A percentile compares a stretch with the other conserved stretches of the same genome.
phyloP scores from a whole-genome alignment of 1,139 yeast genomes.

The Nadsonia starkeyi-henricii region DNA sequence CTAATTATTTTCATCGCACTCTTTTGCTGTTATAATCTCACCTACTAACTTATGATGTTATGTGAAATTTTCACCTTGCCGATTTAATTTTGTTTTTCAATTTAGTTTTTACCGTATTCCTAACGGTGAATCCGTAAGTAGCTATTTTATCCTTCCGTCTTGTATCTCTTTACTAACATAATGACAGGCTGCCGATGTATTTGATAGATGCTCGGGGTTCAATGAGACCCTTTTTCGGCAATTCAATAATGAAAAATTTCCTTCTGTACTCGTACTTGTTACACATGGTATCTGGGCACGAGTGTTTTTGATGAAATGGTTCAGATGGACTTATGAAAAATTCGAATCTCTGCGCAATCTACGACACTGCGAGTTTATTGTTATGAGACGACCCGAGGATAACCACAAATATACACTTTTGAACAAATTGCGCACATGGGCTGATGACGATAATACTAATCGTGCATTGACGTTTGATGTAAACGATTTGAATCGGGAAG shows the following conservation, averaged over 20 bases:
- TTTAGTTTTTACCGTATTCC: conserved; percentile 66
- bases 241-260: conserved; percentile 53
- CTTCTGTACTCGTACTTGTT: conserved; percentile 63
- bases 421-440: conserved; percentile 24
- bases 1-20: conserved; percentile 2
- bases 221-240: conserved; percentile 77
- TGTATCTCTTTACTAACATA: background rate
- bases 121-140: conserved; percentile 62
- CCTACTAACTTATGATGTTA: background rate
- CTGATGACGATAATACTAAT: conserved; percentile 15
- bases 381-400: conserved; percentile 46
- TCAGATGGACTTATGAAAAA: conserved; percentile 79
- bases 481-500: background rate
- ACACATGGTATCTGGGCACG: conserved; percentile 93
- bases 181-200: conserved; percentile 63
- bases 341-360: conserved; percentile 72
- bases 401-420: conserved; percentile 18
- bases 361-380: conserved; percentile 69
- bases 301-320: conserved; percentile 85
- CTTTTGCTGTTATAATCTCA: background rate
- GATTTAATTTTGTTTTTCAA: conserved; percentile 3
- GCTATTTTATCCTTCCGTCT: background rate
- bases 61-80: background rate
- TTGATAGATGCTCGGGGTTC: conserved; percentile 78
- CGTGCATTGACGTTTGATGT: conserved; percentile 6